Base-by-base conservation (phyloP, 192 early-diverging fungal genomes). In the Helicostylum pulchrum region DNA sequence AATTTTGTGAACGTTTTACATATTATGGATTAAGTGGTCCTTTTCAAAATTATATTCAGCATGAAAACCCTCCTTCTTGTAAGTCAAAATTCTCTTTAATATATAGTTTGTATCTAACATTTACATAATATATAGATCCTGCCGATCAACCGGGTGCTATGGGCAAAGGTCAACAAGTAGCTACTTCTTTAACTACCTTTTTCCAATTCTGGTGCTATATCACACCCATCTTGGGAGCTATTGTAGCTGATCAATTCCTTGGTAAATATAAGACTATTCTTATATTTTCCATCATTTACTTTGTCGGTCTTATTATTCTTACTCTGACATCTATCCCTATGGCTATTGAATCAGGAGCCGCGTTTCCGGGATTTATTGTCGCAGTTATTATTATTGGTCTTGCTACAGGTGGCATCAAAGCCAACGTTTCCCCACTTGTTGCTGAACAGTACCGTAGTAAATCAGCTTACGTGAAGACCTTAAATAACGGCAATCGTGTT, bases 361-460 rank as follows among this genome's bases (percentile, higher is more conserved):
- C 88, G 0, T 75, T 88, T 42, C 88, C 88, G 0, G 87, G 89
- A 39, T 67, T 88, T 34, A 64, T 90, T 42, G 73, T 89, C 45
- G 73, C 87, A 31, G 86, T 90, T 70, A 79, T 90, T 32, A 76
- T 88, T 31, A 88, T 90, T 69, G 88, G 87, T 21, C 60, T 90
- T 10, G 90, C 85, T 54, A 90, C 89, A 31, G 90, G 90, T 39
- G 89, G 90, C 11, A 89, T 92, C 75, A 92, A 92, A 69, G 60
- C 71, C 8, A 73, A 73, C 30, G 71, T 73, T 20, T 67, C 71
- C 43, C 65, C 71, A 1, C 61, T 73, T 19, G 71, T 73, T 19
- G 71, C 87, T 39, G 90, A 92, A 59, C 90, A 92, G 71, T 77
- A 80, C 61, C 67, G 60, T 3, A 79, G 77, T 5, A 78, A 72